These are phyloP conservation scores for Penicillium bovifimosum DNA, from an alignment of 495 filamentous ascomycete species.

Conservation along the genomic window DNA sequence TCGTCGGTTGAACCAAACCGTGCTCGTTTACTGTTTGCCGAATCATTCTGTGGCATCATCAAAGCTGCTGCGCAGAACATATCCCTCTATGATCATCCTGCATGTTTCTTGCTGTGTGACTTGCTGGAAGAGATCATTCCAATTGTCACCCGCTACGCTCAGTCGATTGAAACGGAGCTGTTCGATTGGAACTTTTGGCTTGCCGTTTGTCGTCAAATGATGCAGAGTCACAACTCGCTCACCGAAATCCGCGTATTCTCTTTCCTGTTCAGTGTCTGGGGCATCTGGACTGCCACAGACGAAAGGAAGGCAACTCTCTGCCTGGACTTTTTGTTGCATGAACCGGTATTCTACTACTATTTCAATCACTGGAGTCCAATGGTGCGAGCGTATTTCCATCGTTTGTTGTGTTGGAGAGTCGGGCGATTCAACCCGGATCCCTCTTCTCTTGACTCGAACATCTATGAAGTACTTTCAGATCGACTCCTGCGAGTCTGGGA, in stretches of 20 bases:
- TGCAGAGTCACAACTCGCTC: conserved; percentile 85
- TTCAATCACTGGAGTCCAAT: conserved; percentile 99
- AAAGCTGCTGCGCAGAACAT: conserved; percentile 68
- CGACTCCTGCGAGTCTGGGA: conserved; percentile 71
- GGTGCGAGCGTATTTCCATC: conserved; percentile 95
- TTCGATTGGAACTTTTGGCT: conserved; percentile 90
- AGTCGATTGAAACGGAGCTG: conserved; percentile 38
- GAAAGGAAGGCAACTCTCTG: conserved; percentile 68
- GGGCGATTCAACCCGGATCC: conserved; percentile 69
- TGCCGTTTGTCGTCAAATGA: conserved; percentile 74
- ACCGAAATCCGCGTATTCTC: conserved; percentile 87
- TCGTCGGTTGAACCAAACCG: conserved; percentile 49
- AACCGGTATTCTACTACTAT: conserved; percentile 71
- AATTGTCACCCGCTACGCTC: conserved; percentile 54
- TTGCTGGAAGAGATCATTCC: conserved; percentile 76
- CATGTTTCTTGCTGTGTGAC: conserved; percentile 89
- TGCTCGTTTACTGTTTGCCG: conserved; percentile 67
- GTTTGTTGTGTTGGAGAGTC: conserved; percentile 86
- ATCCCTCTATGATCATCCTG: conserved; percentile 78
- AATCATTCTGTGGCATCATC: conserved; percentile 68
- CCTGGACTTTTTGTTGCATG: conserved; percentile 72
- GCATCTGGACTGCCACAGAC: conserved; percentile 60
- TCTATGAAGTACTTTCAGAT: conserved; percentile 64
- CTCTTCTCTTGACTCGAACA: conserved; percentile 61
- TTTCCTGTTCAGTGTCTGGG: conserved; percentile 81